These are phyloP conservation scores for Kwoniella mangroviensis DNA, from an alignment of 768 basidiomycete genomes.

Conservation along the genomic window DNA sequence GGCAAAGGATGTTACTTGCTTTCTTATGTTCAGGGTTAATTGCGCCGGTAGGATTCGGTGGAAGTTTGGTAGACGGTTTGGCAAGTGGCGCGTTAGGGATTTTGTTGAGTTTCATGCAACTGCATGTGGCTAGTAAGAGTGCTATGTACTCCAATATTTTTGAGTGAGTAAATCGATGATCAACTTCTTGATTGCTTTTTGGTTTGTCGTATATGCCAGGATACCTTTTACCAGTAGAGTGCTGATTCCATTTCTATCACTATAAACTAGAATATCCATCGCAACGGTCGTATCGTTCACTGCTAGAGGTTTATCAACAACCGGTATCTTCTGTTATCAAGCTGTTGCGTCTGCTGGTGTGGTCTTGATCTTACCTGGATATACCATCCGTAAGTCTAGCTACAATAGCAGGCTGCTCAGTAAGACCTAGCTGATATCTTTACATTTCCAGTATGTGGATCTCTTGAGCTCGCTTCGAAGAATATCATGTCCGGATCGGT, in stretches of 20 bases:
- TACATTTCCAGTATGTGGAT: conserved; percentile 44
- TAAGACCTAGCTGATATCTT: too few species aligned
- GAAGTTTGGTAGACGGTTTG: conserved; percentile 65
- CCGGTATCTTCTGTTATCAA: conserved; percentile 52
- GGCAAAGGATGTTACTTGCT: conserved; percentile 70
- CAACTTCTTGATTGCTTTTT: neutral
- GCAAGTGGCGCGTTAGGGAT: conserved; percentile 61
- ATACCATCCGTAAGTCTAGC: conserved; percentile 47
- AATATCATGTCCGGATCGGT: conserved; percentile 54
- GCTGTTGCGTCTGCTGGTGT: conserved; percentile 49
- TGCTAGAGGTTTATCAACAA: conserved; percentile 59
- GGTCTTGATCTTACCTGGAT: conserved; percentile 54
- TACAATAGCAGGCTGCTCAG: too few species aligned
- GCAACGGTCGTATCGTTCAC: conserved; percentile 79
- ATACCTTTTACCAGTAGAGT: too few species aligned
- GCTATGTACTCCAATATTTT: conserved; percentile 87
- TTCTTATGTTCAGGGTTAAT: conserved; percentile 76
- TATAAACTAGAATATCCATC: conserved; percentile 69
- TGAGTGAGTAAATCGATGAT: conserved; percentile 66
- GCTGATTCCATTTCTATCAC: too few species aligned
- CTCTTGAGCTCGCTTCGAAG: conserved; percentile 53
- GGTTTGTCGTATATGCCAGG: conserved; percentile 3
- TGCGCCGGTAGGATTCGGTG: conserved; percentile 80
- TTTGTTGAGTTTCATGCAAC: conserved; percentile 71
- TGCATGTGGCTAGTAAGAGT: conserved; percentile 74